phyloP scores from a whole-genome alignment of 441 rosid species.

The Viola pubescens region DNA sequence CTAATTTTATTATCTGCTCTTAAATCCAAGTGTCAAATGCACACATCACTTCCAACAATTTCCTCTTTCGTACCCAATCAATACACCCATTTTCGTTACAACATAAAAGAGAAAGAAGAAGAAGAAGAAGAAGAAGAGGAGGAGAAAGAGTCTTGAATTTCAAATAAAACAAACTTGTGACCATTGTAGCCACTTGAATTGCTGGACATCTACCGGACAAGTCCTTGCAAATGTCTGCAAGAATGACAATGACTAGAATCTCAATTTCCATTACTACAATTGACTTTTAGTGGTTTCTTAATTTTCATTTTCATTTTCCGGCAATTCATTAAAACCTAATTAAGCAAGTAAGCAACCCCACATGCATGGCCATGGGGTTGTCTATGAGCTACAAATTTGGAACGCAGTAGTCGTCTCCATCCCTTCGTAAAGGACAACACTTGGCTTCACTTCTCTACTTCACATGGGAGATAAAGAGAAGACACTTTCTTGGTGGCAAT shows the following conservation, averaged over 20 bases:
- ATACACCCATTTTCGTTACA: background rate
- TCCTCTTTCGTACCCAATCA: background rate
- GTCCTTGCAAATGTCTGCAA: constrained; percentile 6
- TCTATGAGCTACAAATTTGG: constrained; percentile 9
- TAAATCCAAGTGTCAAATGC: too few relatives aligned
- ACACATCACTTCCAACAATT: too few relatives aligned
- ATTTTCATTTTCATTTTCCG: background rate
- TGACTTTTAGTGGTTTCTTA: too few relatives aligned
- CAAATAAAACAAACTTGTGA: background rate
- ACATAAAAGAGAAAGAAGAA: background rate
- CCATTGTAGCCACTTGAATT: constrained; percentile 27
- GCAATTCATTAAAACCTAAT: background rate
- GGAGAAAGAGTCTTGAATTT: too few relatives aligned
- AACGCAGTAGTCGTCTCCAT: background rate
- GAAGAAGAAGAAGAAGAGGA: too few relatives aligned
- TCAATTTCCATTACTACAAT: background rate
- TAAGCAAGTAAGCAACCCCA: constrained; percentile 24
- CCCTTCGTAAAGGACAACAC: constrained; percentile 8
- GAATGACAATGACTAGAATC: constrained; percentile 16
- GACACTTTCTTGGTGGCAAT: background rate
- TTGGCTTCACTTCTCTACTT: constrained; percentile 14
- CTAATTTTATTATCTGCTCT: too few relatives aligned
- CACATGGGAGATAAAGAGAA: background rate
- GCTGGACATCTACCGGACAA: constrained; percentile 43
- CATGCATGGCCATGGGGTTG: constrained; percentile 24